A percentile compares a stretch with the other conserved stretches of the same genome.
Conservation (phyloP, 176 grass and related monocot genomes). For the Raddia distichophylla region DNA sequence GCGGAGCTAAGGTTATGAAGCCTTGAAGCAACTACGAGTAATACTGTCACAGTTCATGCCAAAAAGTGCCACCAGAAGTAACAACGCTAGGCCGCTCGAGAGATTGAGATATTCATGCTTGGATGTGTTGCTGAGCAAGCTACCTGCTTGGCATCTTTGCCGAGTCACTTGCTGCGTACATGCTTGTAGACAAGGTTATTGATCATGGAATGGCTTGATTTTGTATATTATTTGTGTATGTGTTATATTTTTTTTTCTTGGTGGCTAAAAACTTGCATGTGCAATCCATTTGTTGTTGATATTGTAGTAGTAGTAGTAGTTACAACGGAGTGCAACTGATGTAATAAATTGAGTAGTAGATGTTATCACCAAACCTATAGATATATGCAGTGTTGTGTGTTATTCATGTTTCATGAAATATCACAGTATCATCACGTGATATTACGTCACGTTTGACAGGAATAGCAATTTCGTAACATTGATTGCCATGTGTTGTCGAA, state of each 20-base stretch:
- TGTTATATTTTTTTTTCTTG: background rate
- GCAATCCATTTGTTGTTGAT: background rate
- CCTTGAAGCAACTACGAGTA: background rate
- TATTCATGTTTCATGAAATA: background rate
- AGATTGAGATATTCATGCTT: slow-evolving; percentile 8
- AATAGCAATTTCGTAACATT: no score
- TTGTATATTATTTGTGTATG: slow-evolving; percentile 19
- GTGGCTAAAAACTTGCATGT: background rate
- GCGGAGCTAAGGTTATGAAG: slow-evolving; percentile 25
- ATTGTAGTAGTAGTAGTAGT: background rate
- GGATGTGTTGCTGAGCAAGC: background rate
- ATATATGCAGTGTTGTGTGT: background rate
- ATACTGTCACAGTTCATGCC: background rate
- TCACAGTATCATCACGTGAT: background rate
- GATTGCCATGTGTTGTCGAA: no score
- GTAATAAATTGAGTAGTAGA: background rate
- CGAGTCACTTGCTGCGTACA: background rate
- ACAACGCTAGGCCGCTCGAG: background rate
- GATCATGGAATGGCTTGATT: background rate
- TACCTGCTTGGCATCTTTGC: background rate
- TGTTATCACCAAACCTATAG: background rate
- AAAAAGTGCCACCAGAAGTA: background rate
- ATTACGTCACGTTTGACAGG: background rate
- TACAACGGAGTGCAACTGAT: background rate
- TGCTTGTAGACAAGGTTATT: background rate